These are phyloP conservation scores for Coemansia sp. DNA, from an alignment of 192 early-diverging fungal species.

Conservation along the genomic window DNA sequence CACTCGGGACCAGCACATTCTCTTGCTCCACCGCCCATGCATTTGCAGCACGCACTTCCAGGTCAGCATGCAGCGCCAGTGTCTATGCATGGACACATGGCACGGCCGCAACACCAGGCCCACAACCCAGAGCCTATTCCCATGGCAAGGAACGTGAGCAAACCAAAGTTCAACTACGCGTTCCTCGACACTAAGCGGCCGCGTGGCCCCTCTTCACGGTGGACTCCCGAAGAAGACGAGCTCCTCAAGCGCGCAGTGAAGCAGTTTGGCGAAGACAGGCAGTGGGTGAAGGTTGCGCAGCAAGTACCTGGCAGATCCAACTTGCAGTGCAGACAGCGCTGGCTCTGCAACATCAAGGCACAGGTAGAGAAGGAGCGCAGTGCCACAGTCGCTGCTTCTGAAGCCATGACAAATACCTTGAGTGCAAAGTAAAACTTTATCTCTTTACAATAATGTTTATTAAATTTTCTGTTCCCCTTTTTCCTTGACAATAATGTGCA, in stretches of 20 bases:
- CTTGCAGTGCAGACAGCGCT: slow-evolving; percentile 54
- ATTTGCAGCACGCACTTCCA: slow-evolving; percentile 3
- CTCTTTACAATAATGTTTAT: neutral
- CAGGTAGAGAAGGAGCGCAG: slow-evolving; percentile 48
- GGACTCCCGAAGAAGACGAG: slow-evolving; percentile 43
- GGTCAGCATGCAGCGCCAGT: slow-evolving; percentile 1
- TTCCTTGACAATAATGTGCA: neutral
- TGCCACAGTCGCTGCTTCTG: neutral
- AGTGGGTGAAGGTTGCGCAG: slow-evolving; percentile 55
- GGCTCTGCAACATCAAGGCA: slow-evolving; percentile 54
- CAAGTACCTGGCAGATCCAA: slow-evolving; percentile 51
- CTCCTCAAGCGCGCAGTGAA: slow-evolving; percentile 41
- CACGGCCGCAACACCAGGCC: slow-evolving; percentile 17
- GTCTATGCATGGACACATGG: slow-evolving; percentile 5
- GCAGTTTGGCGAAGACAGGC: slow-evolving; percentile 52
- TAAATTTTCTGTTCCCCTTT: neutral
- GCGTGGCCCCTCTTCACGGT: slow-evolving; percentile 45
- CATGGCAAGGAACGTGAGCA: slow-evolving; percentile 30
- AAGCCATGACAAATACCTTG: neutral
- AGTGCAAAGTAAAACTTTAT: neutral
- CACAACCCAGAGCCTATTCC: slow-evolving; percentile 6
- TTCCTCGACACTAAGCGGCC: slow-evolving; percentile 52
- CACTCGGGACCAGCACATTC: slow-evolving; percentile 3
- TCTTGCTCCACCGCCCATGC: slow-evolving; percentile 8
- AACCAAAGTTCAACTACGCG: slow-evolving; percentile 54